Evolutionary conservation across 495 filamentous ascomycete species (phyloP).

Genomic region (Neurospora sublineolata): DNA sequence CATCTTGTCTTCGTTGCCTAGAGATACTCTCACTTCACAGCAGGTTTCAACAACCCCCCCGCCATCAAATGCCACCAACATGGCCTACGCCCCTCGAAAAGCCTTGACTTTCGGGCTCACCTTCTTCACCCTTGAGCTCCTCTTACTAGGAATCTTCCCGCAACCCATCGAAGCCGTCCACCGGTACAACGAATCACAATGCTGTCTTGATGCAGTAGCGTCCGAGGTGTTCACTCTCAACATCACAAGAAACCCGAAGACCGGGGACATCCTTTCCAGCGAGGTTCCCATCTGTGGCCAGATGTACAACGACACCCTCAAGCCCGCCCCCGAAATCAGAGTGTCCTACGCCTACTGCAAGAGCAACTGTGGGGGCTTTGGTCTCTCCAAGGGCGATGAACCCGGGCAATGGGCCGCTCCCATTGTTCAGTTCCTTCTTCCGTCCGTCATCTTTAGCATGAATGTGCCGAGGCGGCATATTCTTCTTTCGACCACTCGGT

Average conservation of each 20-base stretch:
- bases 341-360: not conserved
- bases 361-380: not conserved
- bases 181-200: not conserved
- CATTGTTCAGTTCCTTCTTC: not conserved
- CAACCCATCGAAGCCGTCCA: not conserved
- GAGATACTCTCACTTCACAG: not conserved
- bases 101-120: not conserved
- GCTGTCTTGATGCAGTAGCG: not conserved
- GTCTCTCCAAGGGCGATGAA: not conserved
- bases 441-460: not conserved
- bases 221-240: not conserved
- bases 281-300: not conserved
- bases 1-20: not conserved
- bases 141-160: not conserved
- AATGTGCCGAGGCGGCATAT: not conserved
- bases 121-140: not conserved
- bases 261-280: not conserved
- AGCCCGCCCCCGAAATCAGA: not conserved
- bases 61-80: not conserved
- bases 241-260: not conserved
- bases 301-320: not conserved
- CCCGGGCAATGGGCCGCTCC: not conserved
- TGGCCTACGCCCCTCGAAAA: not conserved
- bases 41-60: not conserved
- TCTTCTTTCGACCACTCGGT: not conserved